Base-by-base conservation (phyloP, 805 yeast species). In the Wickerhamomyces hampshirensis region DNA sequence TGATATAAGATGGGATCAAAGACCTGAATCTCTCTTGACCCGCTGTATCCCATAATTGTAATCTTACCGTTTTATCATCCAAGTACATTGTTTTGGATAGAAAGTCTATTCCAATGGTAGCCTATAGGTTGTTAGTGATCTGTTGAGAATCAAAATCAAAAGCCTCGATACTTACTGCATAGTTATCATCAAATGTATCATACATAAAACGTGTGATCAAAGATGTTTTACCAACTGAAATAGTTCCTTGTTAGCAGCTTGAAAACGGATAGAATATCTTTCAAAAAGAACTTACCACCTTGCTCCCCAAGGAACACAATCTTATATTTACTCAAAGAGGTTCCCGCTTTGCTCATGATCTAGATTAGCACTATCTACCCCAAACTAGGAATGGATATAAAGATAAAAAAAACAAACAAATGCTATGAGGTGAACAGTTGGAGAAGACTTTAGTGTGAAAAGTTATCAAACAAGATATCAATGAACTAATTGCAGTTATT, bases 41-140 rank as follows among this genome's bases (percentile, higher is more conserved):
- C 1, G 96, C 96, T 4, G 98, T 89, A 59, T 89, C 98, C 98
- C 98, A 93, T 40, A 93, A 66, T 64, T 93, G 98, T 44, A 93
- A 71, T 52, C 98, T 73, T 28, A 93, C 85, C 4, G 98, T 93
- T 48, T 91, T 88, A 60, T 93, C 98, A 48, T 94, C 96, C 33
- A 93, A 68, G 59, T 93, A 93, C 94, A 87, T 86, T 5, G 96
- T 88, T 58, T 85, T 91, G 27, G 95, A 84, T 47, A 93, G 73
- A 56, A 93, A 93, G 59, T 93, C 98, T 44, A 93, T 93, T 18
- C 98, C 98, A 37, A 93, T 88, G 1, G 98, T 91, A 13, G 98
- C 98, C 65, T 76, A 62, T 18, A 6, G 19, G 5, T 10, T 21
- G 42, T 46, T 44, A 48, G 47, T 44, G 11, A 6, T 15, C 9